Base-by-base conservation (phyloP, 208 protist genomes). In the Borovskyia barvae region DNA sequence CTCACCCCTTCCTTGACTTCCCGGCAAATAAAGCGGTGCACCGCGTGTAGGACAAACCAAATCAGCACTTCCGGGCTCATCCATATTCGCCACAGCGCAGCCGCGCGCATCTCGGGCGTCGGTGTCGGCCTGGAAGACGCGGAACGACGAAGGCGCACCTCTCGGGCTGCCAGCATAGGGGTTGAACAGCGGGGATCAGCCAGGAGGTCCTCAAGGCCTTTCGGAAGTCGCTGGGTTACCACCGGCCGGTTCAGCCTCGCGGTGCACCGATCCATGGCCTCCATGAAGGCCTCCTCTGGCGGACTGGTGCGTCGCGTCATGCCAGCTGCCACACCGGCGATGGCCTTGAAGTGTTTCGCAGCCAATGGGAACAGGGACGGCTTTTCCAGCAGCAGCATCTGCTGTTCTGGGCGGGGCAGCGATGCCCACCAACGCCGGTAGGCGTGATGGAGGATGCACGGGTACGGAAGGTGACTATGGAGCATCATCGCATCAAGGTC, bases 391-490 rank as follows among this genome's bases (percentile, higher is more conserved):
- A n/a, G n/a, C n/a, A n/a, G n/a, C n/a, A n/a, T n/a, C n/a, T n/a
- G n/a, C 19, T 62, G 29, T 26, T 40, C 63, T 17, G 24, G 30
- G 8, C 12, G 25, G 3, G 37, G 30, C 30, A 57, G 14, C 25
- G 66, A 56, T 1, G 26, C 40, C 53, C 70, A 67, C 77, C 79
- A 80, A 36, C 75, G 56, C 11, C 67, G 47, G 41, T 83, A 69
- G 4, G 87, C 85, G 37, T 90, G 72, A 43, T 94, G 63, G 14
- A 96, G 57, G 28, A 98, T 75, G 17, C 90, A 80, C 8, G 87
- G 78, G 61, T 87, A 97, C 9, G 97, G 95, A 12, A 98, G 52
- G 66, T 98, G 92, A 40, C 80, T 82, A 43, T 88, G 82, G 29
- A 81, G 45, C 30, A 55, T 55, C 56, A 68, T 61, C 5, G 57